Conservation (phyloP, 176 grass and related monocot species). For the Juncus effusus region DNA sequence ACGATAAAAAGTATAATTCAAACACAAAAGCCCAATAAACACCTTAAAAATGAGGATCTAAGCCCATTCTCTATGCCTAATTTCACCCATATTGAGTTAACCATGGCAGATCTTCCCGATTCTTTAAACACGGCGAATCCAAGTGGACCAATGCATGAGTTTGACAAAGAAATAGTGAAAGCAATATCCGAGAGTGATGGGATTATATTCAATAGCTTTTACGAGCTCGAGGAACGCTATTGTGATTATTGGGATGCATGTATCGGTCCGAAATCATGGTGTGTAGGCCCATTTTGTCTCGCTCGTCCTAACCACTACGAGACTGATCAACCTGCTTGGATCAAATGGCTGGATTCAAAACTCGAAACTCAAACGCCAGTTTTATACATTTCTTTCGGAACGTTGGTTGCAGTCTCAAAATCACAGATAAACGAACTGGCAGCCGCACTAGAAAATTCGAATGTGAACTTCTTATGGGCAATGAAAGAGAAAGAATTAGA, state of each 20-base stretch:
- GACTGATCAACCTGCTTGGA: neutral
- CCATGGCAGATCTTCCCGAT: neutral
- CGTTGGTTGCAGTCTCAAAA: neutral
- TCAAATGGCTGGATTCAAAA: conserved; percentile 13
- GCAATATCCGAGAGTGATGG: conserved; percentile 3
- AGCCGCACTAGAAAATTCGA: neutral
- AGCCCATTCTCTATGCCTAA: neutral
- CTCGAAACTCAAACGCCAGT: neutral
- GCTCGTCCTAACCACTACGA: neutral
- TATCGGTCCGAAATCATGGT: neutral
- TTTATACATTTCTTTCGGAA: conserved; percentile 14
- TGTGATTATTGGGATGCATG: neutral
- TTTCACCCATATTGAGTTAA: conserved; percentile 4
- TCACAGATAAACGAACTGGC: conserved; percentile 10
- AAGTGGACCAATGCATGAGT: neutral
- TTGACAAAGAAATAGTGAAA: neutral
- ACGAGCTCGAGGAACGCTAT: conserved; percentile 7
- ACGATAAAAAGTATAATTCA: neutral
- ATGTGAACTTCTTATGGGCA: conserved; percentile 15
- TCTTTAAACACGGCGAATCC: neutral
- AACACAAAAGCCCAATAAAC: neutral
- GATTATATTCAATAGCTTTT: conserved; percentile 7
- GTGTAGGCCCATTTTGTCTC: neutral
- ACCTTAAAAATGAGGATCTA: conserved; percentile 8
- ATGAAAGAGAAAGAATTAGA: conserved; percentile 1